Evolutionary conservation across 768 basidiomycete species (phyloP).

Genomic region (Postia placenta): DNA sequence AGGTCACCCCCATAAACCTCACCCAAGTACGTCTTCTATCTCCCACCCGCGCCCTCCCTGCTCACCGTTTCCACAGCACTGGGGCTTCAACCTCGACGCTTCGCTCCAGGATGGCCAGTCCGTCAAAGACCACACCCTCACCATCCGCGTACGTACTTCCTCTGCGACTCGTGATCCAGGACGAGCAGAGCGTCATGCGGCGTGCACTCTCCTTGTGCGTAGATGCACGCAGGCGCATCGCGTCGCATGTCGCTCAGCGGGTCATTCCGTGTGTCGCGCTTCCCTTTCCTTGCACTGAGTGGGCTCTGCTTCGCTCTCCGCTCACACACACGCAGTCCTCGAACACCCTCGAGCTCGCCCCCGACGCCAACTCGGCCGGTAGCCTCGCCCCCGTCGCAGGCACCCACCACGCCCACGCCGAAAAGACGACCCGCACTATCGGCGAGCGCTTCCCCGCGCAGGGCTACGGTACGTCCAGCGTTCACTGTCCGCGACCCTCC

Average conservation of each 20-base stretch:
- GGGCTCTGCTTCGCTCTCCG: background rate
- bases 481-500: too few relatives aligned
- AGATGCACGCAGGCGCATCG: background rate
- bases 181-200: too few relatives aligned
- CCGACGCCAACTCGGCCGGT: conserved; percentile 46
- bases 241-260: background rate
- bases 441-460: conserved; percentile 48
- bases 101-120: conserved; percentile 43
- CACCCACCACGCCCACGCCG: conserved; percentile 37
- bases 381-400: conserved; percentile 39
- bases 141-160: conserved; percentile 28
- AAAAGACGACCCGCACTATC: conserved; percentile 28
- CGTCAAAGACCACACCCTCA: conserved; percentile 44
- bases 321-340: conserved; percentile 1
- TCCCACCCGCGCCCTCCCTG: background rate
- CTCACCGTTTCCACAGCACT: conserved; percentile 42
- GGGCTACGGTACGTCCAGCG: conserved; percentile 60
- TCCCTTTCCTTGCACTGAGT: background rate
- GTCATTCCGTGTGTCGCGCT: background rate
- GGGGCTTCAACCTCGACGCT: conserved; percentile 79
- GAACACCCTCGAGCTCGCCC: conserved; percentile 46
- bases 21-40: conserved; percentile 49
- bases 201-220: too few relatives aligned
- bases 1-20: conserved; percentile 68
- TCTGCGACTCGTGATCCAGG: background rate